Evolutionary conservation across 2,329 filamentous ascomycete genomes (phyloP).

Genomic region (Capronia americana): DNA sequence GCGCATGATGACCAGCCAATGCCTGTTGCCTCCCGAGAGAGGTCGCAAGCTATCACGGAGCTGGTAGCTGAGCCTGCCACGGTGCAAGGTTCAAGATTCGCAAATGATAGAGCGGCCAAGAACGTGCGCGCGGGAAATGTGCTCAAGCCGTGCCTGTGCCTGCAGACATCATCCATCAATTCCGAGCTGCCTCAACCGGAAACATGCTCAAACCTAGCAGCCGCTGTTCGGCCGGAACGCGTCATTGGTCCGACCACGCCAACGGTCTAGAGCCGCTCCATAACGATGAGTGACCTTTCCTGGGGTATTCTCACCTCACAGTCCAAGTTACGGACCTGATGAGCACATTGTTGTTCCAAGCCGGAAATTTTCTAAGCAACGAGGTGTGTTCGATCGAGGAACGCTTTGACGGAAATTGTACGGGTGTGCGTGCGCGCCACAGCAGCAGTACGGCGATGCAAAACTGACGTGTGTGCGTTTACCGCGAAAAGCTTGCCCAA

Average conservation of each 20-base stretch:
- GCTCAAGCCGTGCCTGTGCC: background rate
- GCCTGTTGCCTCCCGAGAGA: background rate
- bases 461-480: background rate
- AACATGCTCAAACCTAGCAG: background rate
- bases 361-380: background rate
- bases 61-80: background rate
- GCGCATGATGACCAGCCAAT: constrained; percentile 9
- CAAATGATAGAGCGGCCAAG: background rate
- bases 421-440: background rate
- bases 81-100: background rate
- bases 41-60: background rate
- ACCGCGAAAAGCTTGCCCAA: background rate
- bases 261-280: too few relatives aligned
- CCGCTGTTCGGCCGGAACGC: background rate
- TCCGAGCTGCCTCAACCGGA: constrained; percentile 3
- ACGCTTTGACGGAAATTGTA: background rate
- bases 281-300: background rate
- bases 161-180: background rate
- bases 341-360: background rate
- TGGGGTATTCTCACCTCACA: background rate
- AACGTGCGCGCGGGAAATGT: background rate
- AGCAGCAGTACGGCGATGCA: background rate
- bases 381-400: background rate
- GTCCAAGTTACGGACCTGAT: too few relatives aligned
- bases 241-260: background rate